These are phyloP conservation scores for Rhizophora mangle DNA, from an alignment of 345 rosid species.

Conservation along the genomic window DNA sequence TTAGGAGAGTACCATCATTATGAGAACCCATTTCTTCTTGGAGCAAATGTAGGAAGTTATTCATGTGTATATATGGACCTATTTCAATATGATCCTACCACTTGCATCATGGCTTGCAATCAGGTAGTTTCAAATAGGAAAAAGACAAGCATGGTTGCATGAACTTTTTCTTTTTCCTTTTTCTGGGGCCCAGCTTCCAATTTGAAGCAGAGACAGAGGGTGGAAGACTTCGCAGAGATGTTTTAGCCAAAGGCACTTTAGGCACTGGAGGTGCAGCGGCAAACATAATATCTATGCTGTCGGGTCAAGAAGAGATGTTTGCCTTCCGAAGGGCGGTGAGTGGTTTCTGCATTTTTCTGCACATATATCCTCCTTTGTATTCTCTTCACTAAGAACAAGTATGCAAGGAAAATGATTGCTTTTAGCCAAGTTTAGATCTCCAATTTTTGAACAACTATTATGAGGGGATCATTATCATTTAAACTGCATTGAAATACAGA, in stretches of 20 bases:
- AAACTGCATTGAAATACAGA: background rate
- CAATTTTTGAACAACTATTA: background rate
- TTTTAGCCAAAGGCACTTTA: constrained; percentile 66
- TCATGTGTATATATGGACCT: too few relatives aligned
- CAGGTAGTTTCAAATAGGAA: too few relatives aligned
- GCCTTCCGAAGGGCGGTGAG: constrained; percentile 91
- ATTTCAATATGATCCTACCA: too few relatives aligned
- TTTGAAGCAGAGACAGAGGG: constrained; percentile 88
- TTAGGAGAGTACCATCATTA: too few relatives aligned
- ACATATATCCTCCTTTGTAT: background rate
- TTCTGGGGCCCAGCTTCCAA: constrained; percentile 58
- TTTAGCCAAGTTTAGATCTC: too few relatives aligned
- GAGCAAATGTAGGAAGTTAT: too few relatives aligned
- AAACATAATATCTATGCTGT: constrained; percentile 68
- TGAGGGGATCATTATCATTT: too few relatives aligned
- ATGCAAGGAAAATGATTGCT: too few relatives aligned
- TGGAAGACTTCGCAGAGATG: constrained; percentile 69
- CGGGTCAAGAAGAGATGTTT: constrained; percentile 90
- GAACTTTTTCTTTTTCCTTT: background rate
- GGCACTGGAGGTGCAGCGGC: constrained; percentile 63
- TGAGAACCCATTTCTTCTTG: too few relatives aligned
- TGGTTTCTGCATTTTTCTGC: constrained; percentile 14
- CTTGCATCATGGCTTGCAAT: too few relatives aligned
- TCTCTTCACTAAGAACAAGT: background rate
- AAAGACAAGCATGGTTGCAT: background rate